Evolutionary conservation across 1,284 basidiomycete species (phyloP).

Genomic region (Malassezia caprae): DNA sequence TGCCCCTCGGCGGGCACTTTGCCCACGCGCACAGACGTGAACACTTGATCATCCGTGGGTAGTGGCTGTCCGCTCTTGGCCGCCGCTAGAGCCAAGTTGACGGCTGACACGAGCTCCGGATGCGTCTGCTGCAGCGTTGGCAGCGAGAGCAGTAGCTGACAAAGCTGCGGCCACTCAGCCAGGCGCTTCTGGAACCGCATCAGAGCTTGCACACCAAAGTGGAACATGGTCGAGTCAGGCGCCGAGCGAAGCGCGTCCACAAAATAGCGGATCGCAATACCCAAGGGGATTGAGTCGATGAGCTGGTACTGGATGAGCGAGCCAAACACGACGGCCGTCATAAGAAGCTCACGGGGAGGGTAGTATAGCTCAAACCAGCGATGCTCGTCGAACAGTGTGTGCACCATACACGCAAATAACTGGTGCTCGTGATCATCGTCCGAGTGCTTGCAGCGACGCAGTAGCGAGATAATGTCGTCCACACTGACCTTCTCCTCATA

Average conservation of each 20-base stretch:
- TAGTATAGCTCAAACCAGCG: conserved; percentile 92
- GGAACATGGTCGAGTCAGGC: conserved; percentile 84
- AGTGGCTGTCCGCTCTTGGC: conserved; percentile 10
- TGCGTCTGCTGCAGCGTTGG: conserved; percentile 75
- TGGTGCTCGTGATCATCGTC: conserved; percentile 77
- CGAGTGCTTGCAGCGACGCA: conserved; percentile 75
- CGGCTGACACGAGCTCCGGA: conserved; percentile 60
- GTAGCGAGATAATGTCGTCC: conserved; percentile 79
- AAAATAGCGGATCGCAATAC: conserved; percentile 93
- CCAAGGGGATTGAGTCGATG: conserved; percentile 87
- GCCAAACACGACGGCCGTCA: conserved; percentile 94
- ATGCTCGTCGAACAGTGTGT: conserved; percentile 99
- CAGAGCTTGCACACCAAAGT: conserved; percentile 87
- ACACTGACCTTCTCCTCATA: conserved; percentile 83
- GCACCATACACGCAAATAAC: conserved; percentile 95
- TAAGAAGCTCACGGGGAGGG: conserved; percentile 81
- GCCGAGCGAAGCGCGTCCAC: conserved; percentile 70
- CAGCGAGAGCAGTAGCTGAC: conserved; percentile 76
- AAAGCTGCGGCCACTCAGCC: conserved; percentile 85
- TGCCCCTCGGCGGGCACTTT: conserved; percentile 16
- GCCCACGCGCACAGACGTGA: conserved; percentile 1
- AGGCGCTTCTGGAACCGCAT: conserved; percentile 76
- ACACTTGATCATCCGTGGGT: neutral
- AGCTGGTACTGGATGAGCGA: conserved; percentile 88
- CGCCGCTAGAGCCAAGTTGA: conserved; percentile 28